phyloP scores from a whole-genome alignment of 805 yeast species.

The Jamesozyma lodderae region DNA sequence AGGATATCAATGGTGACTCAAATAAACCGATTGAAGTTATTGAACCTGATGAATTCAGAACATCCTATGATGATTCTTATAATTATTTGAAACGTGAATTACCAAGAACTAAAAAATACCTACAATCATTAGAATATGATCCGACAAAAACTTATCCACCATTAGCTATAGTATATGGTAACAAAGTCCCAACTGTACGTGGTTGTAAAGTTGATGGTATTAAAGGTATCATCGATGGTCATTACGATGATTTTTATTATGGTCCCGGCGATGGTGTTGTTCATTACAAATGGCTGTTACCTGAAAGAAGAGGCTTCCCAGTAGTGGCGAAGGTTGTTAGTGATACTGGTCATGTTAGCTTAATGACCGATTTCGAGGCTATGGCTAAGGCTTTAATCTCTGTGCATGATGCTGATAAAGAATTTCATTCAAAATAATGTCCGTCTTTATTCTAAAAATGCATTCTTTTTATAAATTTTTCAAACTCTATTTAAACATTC shows the following conservation, averaged over 20 bases:
- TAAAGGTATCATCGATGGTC: constrained; percentile 60
- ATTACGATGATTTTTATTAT: constrained; percentile 66
- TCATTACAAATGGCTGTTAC: constrained; percentile 74
- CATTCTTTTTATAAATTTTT: too few species aligned
- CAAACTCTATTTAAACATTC: too few species aligned
- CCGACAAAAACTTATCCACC: constrained; percentile 65
- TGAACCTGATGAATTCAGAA: constrained; percentile 16
- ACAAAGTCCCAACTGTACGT: constrained; percentile 74
- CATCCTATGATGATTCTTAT: constrained; percentile 45
- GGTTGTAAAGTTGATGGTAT: constrained; percentile 59
- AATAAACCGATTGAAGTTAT: neutral
- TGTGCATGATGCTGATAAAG: constrained; percentile 48
- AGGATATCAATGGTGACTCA: constrained; percentile 1
- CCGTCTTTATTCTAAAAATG: too few species aligned
- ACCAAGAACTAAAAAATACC: constrained; percentile 46
- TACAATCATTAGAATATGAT: constrained; percentile 47
- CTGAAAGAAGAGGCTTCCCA: constrained; percentile 64
- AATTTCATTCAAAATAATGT: too few species aligned
- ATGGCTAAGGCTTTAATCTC: constrained; percentile 66
- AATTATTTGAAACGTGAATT: constrained; percentile 57
- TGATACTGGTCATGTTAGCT: constrained; percentile 66
- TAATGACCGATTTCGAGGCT: constrained; percentile 63
- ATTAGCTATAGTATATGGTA: constrained; percentile 71
- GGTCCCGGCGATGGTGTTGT: constrained; percentile 95
- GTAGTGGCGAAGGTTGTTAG: constrained; percentile 60